phyloP scores from a whole-genome alignment of 2,329 filamentous ascomycete genomes.

The Venturia oleaginea region DNA sequence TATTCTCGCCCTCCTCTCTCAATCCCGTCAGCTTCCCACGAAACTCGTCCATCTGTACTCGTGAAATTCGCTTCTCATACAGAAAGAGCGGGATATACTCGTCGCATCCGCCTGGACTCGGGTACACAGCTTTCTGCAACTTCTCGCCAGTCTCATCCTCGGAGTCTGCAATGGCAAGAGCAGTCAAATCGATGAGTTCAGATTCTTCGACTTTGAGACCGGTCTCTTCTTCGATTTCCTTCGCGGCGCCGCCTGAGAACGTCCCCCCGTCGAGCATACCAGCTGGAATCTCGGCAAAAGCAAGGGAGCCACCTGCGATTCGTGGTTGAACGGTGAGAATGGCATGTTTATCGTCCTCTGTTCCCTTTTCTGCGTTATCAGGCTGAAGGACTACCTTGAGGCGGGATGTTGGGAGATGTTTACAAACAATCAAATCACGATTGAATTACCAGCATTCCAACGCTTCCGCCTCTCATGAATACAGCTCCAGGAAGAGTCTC shows the following conservation, averaged over 20 bases:
- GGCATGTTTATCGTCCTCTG: conserved; percentile 39
- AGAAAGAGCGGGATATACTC: conserved; percentile 51
- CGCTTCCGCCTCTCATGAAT: conserved; percentile 49
- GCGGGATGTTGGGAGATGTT: not conserved
- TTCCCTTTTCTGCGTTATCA: conserved; percentile 32
- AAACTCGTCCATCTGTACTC: conserved; percentile 39
- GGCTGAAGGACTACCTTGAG: conserved; percentile 46
- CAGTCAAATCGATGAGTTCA: conserved; percentile 47
- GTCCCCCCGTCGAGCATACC: conserved; percentile 51
- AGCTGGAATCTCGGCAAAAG: conserved; percentile 49
- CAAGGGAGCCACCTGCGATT: conserved; percentile 45
- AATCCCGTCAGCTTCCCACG: conserved; percentile 47
- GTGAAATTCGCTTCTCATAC: conserved; percentile 43
- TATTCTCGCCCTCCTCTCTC: conserved; percentile 48
- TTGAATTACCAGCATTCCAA: conserved; percentile 44
- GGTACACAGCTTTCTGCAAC: conserved; percentile 44
- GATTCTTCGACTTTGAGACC: conserved; percentile 40
- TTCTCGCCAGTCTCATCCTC: conserved; percentile 22
- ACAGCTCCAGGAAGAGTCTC: conserved; percentile 47
- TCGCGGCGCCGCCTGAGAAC: conserved; percentile 46
- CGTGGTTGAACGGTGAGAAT: conserved; percentile 50
- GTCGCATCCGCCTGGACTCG: conserved; percentile 47
- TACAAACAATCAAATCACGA: not conserved
- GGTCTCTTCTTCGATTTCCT: conserved; percentile 50
- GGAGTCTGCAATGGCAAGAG: conserved; percentile 33